phyloP scores from a whole-genome alignment of 2,329 filamentous ascomycete genomes.

The Hypomyces perniciosus region DNA sequence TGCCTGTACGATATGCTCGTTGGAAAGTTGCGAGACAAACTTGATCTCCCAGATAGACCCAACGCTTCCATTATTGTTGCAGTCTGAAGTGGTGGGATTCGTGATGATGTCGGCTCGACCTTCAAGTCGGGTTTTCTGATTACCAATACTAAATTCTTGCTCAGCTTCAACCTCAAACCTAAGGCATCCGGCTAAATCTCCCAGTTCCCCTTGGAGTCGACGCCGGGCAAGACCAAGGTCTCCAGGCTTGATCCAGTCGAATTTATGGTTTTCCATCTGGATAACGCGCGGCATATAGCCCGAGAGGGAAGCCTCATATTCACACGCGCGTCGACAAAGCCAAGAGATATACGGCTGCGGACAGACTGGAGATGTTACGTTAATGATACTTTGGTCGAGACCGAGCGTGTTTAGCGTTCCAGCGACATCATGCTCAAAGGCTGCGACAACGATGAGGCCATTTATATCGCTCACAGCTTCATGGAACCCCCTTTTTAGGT shows the following conservation, averaged over 20 bases:
- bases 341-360: conserved; percentile 13
- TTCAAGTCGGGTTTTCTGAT: neutral
- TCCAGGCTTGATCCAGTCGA: conserved; percentile 21
- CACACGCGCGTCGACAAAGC: conserved; percentile 23
- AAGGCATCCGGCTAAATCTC: neutral
- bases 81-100: neutral
- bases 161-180: neutral
- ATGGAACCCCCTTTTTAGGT: conserved; percentile 10
- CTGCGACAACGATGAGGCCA: conserved; percentile 21
- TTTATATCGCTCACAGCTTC: conserved; percentile 27
- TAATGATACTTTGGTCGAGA: neutral
- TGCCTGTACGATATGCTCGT: conserved; percentile 22
- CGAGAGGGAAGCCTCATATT: conserved; percentile 18
- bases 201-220: conserved; percentile 9
- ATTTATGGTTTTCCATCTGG: conserved; percentile 22
- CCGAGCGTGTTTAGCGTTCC: conserved; percentile 17
- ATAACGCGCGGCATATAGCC: conserved; percentile 21
- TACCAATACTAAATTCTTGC: neutral
- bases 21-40: conserved; percentile 21
- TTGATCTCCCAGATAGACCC: conserved; percentile 26
- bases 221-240: conserved; percentile 16
- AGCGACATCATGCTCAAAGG: conserved; percentile 17
- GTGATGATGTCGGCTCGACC: conserved; percentile 1
- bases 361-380: neutral
- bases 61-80: neutral